Evolutionary conservation across 306 rosid species (phyloP), one percentile per base, ranked within the genome.

Genomic region (Ammopiptanthus mongolicus): DNA sequence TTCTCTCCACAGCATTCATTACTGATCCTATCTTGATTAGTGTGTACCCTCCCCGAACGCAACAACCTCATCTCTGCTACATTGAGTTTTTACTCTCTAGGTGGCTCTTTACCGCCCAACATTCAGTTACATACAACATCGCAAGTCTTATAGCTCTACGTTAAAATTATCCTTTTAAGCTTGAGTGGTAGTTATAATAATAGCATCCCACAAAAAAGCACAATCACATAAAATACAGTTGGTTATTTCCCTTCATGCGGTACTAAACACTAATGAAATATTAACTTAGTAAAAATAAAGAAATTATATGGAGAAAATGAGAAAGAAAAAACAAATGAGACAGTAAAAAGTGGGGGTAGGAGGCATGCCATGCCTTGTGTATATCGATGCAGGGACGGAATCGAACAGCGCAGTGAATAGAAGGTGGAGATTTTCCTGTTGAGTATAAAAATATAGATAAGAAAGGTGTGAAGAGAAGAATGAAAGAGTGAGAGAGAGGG

Each of bases 351-450:
- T n/a, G n/a, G 34, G 19, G 5, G 51, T 44, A 25, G 28, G 28
- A 25, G 12, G 19, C 13, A n/a, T 11, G 21, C 29, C n/a, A 53
- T 84, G 84, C 97, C 96, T 87, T 87, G 83, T 91, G 98, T 60
- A 95, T 91, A 71, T 92, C 98, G 66, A 92, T 88, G 84, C 98
- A 90, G 18, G 96, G 98, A 21, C 98, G 88, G 72, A 92, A 90
- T 34, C 86, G 82, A 87, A 84, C 91, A 8, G 87, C 86, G 29
- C 90, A 92, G 11, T 63, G 78, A 71, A 86, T 75, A 28, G 84
- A 79, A 34, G 71, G 2, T 19, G 74, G 79, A 62, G 79, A 65
- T 17, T 79, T 74, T 18, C 76, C 87, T 84, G 36, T 36, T 31
- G 50, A 18, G 14, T 3, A 58, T 10, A 72, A 78, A 47, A 52